Base-by-base conservation (phyloP, 768 basidiomycete species). In the Lepiota brunneoincarnata region DNA sequence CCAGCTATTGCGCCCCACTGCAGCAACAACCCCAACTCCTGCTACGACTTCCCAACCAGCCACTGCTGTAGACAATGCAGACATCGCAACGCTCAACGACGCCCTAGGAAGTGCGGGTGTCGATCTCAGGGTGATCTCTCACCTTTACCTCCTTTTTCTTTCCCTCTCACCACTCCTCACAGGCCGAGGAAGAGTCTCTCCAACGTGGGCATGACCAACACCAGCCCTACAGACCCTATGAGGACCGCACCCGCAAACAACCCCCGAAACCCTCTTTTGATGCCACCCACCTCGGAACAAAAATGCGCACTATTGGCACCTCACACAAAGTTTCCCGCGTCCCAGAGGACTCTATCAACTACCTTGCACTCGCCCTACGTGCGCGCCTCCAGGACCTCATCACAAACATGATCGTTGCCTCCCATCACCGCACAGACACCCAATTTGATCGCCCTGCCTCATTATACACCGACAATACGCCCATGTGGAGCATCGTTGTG, bases 151-250 rank as follows among this genome's bases (percentile, higher is more conserved):
- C 12, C 24, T 20, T 35, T 17, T 6, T 34, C 12, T 21, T 7
- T 4, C 18, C 24, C 42, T 43, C 6, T 11, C 31, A 24, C 46
- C 14, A 36, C 45, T 26, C 36, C 26, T 17, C 36, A 2, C 62
- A 93, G 90, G 92, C 92, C 0, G 92, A 93, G 67, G 91, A 93
- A 72, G 92, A 93, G 66, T 77, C 81, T 3, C 70, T 93, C 4
- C 89, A 91, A 59, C 77, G 87, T 37, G 73, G 77, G 2, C 77
- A 84, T 52, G 82, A 85, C 55, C 78, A 77, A 40, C 85, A 83
- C 58, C 79, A 82, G 41, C 56, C 80, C 15, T 87, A 84, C 63
- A 81, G 87, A 11, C 69, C 80, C 0, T 85, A 81, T 61, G 87
- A 90, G 67, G 92, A 93, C 69, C 86, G 91, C 11, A 80, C 86